Base-by-base conservation (phyloP, 805 yeast genomes). In the Zygotorulaspora danielsina region DNA sequence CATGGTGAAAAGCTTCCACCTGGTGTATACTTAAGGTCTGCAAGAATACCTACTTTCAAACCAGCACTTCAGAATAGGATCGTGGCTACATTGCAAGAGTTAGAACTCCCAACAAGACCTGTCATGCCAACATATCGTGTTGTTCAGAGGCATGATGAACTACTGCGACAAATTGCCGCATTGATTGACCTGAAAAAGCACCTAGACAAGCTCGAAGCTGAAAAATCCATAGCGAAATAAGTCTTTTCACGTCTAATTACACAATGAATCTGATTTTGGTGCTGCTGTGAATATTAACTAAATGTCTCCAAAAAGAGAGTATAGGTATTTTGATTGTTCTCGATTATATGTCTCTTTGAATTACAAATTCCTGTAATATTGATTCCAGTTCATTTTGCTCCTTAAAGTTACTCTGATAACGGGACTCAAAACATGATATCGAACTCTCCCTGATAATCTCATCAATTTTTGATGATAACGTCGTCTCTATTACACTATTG, bases 71-170 rank as follows among this genome's bases (percentile, higher is more conserved):
- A 82, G 50, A 69, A 75, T 18, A 80, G 78, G 54, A 76, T 82
- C 6, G 60, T 65, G 19, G 73, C 76, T 12, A 71, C 79, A 8
- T 63, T 90, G 44, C 83, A 81, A 41, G 98, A 93, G 55, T 63
- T 93, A 44, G 88, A 81, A 3, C 64, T 93, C 7, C 82, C 96
- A 0, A 65, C 79, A 4, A 81, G 82, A 49, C 97, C 97, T 1
- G 80, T 81, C 2, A 81, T 93, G 81, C 90, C 95, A 4, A 84
- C 97, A 0, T 77, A 81, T 24, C 78, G 72, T 37, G 87, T 89
- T 1, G 76, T 86, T 63, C 72, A 79, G 5, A 78, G 77, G 53
- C 88, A 83, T 55, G 97, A 90, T 51, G 78, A 77, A 41, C 63
- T 93, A 37, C 71, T 84, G 34, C 79, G 80, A 47, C 69, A 80